Base-by-base conservation (phyloP, 768 basidiomycete species). In the Pisolithus orientalis region DNA sequence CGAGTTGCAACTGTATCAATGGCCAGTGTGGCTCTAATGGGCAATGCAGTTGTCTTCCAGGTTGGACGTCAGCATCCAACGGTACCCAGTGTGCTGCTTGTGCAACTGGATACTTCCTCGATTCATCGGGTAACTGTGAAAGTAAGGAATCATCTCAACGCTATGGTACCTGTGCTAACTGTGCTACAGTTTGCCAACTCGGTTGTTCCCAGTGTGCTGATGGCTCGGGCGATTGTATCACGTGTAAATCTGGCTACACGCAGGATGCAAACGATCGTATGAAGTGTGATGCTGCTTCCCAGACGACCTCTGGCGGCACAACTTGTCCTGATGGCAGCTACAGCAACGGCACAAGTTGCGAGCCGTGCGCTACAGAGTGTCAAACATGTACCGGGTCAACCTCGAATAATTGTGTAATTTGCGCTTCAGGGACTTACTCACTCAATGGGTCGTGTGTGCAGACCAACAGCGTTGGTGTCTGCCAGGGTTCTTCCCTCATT, bases 21-120 rank as follows among this genome's bases (percentile, higher is more conserved):
- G 92, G 92, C 2, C 66, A 80, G 43, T 95, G 92, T 66, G 77
- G 77, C 1, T 57, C 77, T 0, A 77, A 79, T 51, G 84, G 87
- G 0, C 80, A 85, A 55, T 93, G 92, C 61, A 67, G 77, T 4
- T 94, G 92, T 64, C 84, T 84, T 58, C 63, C 82, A 0, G 92
- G 92, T 0, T 94, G 87, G 85, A 80, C 79, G 2, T 78, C 79
- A 0, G 82, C 76, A 1, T 70, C 71, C 44, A 85, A 89, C 58
- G 88, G 90, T 6, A 90, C 86, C 0, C 78, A 81, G 11, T 94
- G 91, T 64, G 80, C 87, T 10, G 73, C 80, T 49, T 94, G 92
- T 62, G 76, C 80, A 1, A 53, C 73, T 16, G 92, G 90, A 0
- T 94, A 89, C 69, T 94, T 89, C 74, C 72, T 82, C 40, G 75